Percentiles rank a stretch among this genome's conserved stretches.
These are phyloP conservation scores for Aspergillus sp. DNA, from an alignment of 2,329 filamentous ascomycete species.

Conservation along the genomic window DNA sequence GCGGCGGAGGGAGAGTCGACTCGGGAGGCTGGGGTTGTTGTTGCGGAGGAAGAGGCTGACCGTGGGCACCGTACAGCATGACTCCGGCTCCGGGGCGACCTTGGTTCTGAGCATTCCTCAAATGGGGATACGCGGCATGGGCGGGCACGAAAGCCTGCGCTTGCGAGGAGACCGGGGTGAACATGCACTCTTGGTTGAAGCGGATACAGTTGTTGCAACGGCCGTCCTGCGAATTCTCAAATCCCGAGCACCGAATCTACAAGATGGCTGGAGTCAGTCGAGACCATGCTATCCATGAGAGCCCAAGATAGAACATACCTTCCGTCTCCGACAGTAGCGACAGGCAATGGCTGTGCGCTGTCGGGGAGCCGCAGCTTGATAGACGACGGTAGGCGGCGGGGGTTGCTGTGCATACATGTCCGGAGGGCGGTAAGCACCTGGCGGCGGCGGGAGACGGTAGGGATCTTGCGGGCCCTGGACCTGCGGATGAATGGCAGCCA, in stretches of 20 bases:
- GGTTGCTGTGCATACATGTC: slow-evolving; percentile 41
- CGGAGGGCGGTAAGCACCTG: slow-evolving; percentile 40
- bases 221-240: slow-evolving; percentile 68
- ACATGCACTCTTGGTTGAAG: slow-evolving; percentile 75
- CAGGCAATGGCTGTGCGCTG: slow-evolving; percentile 53
- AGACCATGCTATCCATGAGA: not conserved
- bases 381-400: slow-evolving; percentile 39
- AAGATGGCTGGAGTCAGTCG: slow-evolving; percentile 9
- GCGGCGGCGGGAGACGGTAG: slow-evolving; percentile 44
- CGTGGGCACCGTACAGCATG: slow-evolving; percentile 49
- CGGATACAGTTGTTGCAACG: slow-evolving; percentile 70
- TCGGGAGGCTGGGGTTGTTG: slow-evolving; percentile 40
- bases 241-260: slow-evolving; percentile 73
- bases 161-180: slow-evolving; percentile 71
- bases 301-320: slow-evolving; percentile 36
- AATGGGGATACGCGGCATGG: slow-evolving; percentile 61
- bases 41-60: slow-evolving; percentile 46
- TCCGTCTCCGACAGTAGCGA: slow-evolving; percentile 51
- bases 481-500: slow-evolving; percentile 42
- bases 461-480: slow-evolving; percentile 41
- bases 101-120: slow-evolving; percentile 41
- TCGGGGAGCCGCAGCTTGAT: slow-evolving; percentile 46
- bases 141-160: slow-evolving; percentile 72
- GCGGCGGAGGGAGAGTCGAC: slow-evolving; percentile 38
- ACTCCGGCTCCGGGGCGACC: slow-evolving; percentile 32